Conservation (phyloP, 2,329 filamentous ascomycete genomes). For the Alternaria tenuissima region DNA sequence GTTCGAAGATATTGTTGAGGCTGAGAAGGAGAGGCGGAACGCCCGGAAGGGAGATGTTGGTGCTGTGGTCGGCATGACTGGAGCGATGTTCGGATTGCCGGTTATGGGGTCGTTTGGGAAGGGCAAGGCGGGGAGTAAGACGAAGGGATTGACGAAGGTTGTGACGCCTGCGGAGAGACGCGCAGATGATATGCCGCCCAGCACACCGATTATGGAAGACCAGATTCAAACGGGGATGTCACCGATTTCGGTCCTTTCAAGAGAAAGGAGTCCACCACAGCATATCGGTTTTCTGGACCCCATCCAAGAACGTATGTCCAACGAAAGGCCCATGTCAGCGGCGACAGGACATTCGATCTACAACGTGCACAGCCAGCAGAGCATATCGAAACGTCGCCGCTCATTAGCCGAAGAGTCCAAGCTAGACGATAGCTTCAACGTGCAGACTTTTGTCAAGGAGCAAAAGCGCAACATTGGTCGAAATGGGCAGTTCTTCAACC, state of each 20-base stretch:
- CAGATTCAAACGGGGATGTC: slow-evolving; percentile 11
- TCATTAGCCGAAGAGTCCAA: slow-evolving; percentile 26
- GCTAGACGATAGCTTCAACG: slow-evolving; percentile 26
- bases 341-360: slow-evolving; percentile 34
- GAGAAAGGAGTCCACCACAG: slow-evolving; percentile 17
- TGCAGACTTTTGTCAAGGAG: slow-evolving; percentile 32
- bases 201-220: slow-evolving; percentile 10
- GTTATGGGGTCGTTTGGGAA: slow-evolving; percentile 35
- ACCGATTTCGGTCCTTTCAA: slow-evolving; percentile 16
- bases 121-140: slow-evolving; percentile 16
- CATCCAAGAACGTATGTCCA: slow-evolving; percentile 23
- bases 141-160: slow-evolving; percentile 11
- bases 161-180: slow-evolving; percentile 10
- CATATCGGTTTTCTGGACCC: slow-evolving; percentile 34
- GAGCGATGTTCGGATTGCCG: slow-evolving; percentile 33
- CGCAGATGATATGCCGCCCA: slow-evolving; percentile 13
- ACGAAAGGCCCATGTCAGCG: slow-evolving; percentile 26
- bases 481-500: slow-evolving; percentile 31
- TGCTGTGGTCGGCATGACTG: slow-evolving; percentile 30
- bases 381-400: slow-evolving; percentile 25
- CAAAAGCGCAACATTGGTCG: slow-evolving; percentile 33
- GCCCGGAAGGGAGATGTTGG: slow-evolving; percentile 25
- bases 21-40: slow-evolving; percentile 30
- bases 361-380: slow-evolving; percentile 26
- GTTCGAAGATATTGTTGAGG: slow-evolving; percentile 33